Conservation (phyloP, 1,139 yeast species). For the Candida tunisiensis region DNA sequence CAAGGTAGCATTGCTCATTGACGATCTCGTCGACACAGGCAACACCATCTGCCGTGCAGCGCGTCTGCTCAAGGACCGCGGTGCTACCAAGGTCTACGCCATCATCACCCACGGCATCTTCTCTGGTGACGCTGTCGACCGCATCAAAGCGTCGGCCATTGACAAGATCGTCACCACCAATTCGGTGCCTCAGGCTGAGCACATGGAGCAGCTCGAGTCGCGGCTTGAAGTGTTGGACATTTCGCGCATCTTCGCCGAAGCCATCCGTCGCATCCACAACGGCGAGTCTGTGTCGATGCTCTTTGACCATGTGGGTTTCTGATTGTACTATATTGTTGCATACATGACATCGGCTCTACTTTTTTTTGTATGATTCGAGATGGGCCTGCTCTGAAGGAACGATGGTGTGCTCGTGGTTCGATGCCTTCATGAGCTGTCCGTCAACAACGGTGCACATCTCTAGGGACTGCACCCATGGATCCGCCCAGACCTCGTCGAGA, state of each 20-base stretch:
- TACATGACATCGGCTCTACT: slow-evolving; percentile 1
- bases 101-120: slow-evolving; percentile 87
- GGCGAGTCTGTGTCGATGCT: slow-evolving; percentile 93
- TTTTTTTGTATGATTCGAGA: slow-evolving; percentile 24
- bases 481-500: slow-evolving; percentile 46
- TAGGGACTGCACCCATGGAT: slow-evolving; percentile 59
- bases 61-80: slow-evolving; percentile 76
- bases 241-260: slow-evolving; percentile 77
- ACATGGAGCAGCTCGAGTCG: slow-evolving; percentile 26
- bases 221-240: slow-evolving; percentile 76
- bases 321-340: not conserved
- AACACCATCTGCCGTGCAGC: slow-evolving; percentile 89
- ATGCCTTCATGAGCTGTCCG: slow-evolving; percentile 28
- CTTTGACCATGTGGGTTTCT: slow-evolving; percentile 43
- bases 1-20: slow-evolving; percentile 72
- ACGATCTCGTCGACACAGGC: slow-evolving; percentile 89
- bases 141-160: slow-evolving; percentile 51
- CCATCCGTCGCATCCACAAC: slow-evolving; percentile 87
- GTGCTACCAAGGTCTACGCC: slow-evolving; percentile 76
- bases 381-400: slow-evolving; percentile 33
- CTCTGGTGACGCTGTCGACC: slow-evolving; percentile 75
- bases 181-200: slow-evolving; percentile 69
- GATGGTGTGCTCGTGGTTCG: slow-evolving; percentile 40
- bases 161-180: slow-evolving; percentile 87
- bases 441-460: slow-evolving; percentile 21